Evolutionary conservation across 208 protist genomes (phyloP), one percentile per base, ranked within the genome.

Genomic region (Acanthamoeba lenticulata): DNA sequence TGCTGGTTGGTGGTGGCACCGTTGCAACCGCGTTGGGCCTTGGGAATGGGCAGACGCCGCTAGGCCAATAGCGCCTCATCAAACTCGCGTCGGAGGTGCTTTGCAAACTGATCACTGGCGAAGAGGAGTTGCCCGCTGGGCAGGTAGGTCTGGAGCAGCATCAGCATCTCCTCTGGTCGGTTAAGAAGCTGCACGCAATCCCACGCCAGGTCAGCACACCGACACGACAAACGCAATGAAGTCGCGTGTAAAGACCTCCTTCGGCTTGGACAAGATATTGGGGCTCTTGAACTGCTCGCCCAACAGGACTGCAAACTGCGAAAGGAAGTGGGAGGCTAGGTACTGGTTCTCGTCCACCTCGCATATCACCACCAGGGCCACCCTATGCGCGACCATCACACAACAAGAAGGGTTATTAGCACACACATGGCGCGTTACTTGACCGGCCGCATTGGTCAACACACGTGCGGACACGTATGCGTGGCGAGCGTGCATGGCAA

Each of bases 101-200:
- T 88, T 38, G 79, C 27, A 44, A 42, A 60, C 17, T 88, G 79
- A 13, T 52, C 42, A 21, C 45, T 62, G 38, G 79, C 57, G 79
- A 60, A 88, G 79, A 88, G 79, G 32, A 88, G 47, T 44, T 62
- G 79, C 1, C 79, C 79, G 79, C 57, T 88, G 79, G 79, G 79
- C 17, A 88, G 79, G 27, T 42, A 88, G 4, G 47, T 42, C 29
- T 88, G 45, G 42, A 88, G 79, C 29, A 88, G 79, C 44, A 88
- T 62, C 79, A 88, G 42, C 47, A 88, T 88, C 47, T 88, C 79
- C 79, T 88, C 79, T 24, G 79, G 79, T 24, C 29, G n/a, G 47
- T 52, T 62, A 21, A 88, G 45, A 15, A 88, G 79, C 79, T 88
- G 79, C 40, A 88, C n/a, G 6, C 40, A 60, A 6, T 38, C 4